These are phyloP conservation scores for Limnanthes douglasii DNA, from an alignment of 345 rosid species.

Conservation along the genomic window DNA sequence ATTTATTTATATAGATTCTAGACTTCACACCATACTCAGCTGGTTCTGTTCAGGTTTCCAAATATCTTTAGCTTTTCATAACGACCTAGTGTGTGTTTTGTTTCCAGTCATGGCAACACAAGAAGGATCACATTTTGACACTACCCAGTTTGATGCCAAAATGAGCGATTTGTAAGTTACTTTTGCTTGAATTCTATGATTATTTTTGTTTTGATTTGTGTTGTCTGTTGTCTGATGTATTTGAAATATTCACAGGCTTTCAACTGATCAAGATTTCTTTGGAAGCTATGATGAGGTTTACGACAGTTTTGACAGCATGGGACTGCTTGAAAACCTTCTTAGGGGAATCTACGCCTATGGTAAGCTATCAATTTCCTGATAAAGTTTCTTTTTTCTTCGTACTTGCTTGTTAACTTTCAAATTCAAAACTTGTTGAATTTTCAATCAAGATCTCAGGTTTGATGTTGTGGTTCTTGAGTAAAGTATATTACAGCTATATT, in stretches of 20 bases:
- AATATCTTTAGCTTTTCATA: background rate
- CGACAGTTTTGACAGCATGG: conserved; percentile 85
- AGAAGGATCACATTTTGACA: conserved; percentile 68
- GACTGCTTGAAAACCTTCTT: conserved; percentile 60
- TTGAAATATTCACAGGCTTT: background rate
- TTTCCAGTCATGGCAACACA: conserved; percentile 69
- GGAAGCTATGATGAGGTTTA: conserved; percentile 67
- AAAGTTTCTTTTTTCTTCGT: background rate
- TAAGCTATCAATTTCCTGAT: conserved; percentile 9
- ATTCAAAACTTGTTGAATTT: too few species aligned
- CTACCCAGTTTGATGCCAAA: conserved; percentile 50
- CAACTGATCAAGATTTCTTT: conserved; percentile 38
- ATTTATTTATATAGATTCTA: background rate
- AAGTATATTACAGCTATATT: background rate
- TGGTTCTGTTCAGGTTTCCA: background rate
- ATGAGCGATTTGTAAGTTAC: conserved; percentile 69
- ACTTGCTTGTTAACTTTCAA: too few species aligned
- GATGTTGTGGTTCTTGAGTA: background rate
- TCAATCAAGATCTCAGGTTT: too few species aligned
- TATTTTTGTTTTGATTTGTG: background rate
- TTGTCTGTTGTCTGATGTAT: background rate
- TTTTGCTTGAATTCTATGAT: conserved; percentile 2
- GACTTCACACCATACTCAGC: too few species aligned
- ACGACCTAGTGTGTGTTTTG: background rate
- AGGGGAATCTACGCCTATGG: conserved; percentile 95